Conservation (phyloP, 352 stramenopile species). For the Phytopythium mirpurense region DNA sequence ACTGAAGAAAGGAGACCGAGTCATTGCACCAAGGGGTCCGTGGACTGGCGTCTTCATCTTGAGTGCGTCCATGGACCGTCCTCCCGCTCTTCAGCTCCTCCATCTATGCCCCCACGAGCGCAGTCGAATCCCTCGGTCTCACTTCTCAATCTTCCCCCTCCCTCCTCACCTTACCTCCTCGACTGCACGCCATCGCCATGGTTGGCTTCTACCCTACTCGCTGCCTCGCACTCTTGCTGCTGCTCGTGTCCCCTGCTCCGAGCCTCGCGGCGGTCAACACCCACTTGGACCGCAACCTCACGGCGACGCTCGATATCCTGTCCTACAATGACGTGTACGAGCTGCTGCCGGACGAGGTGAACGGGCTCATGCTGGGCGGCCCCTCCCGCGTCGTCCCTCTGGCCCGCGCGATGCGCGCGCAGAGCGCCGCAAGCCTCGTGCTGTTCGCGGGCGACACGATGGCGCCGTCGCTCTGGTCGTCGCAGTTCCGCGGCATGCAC, state of each 20-base stretch:
- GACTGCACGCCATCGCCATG: no score
- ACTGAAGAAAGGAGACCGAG: no score
- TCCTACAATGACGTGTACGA: slow-evolving; percentile 84
- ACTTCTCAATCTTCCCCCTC: no score
- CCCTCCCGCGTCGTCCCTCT: slow-evolving; percentile 70
- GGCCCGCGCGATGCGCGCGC: slow-evolving; percentile 44
- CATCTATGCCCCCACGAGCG: no score
- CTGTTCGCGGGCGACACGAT: slow-evolving; percentile 78
- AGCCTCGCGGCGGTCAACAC: background rate
- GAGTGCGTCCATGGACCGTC: no score
- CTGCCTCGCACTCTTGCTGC: background rate
- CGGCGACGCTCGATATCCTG: slow-evolving; percentile 55
- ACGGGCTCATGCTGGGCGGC: slow-evolving; percentile 55
- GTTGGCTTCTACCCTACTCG: background rate
- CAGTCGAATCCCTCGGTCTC: no score
- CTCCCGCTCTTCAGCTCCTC: no score
- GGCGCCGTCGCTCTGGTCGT: slow-evolving; percentile 78
- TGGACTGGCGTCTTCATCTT: no score
- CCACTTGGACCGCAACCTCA: slow-evolving; percentile 22
- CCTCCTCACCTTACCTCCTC: no score
- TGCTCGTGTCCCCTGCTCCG: background rate
- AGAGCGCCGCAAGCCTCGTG: slow-evolving; percentile 67
- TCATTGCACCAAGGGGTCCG: no score
- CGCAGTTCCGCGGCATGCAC: slow-evolving; percentile 73
- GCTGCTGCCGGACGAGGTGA: slow-evolving; percentile 56